These are phyloP conservation scores for Didymella pomorum DNA, from an alignment of 2,329 filamentous ascomycete genomes.

Conservation along the genomic window DNA sequence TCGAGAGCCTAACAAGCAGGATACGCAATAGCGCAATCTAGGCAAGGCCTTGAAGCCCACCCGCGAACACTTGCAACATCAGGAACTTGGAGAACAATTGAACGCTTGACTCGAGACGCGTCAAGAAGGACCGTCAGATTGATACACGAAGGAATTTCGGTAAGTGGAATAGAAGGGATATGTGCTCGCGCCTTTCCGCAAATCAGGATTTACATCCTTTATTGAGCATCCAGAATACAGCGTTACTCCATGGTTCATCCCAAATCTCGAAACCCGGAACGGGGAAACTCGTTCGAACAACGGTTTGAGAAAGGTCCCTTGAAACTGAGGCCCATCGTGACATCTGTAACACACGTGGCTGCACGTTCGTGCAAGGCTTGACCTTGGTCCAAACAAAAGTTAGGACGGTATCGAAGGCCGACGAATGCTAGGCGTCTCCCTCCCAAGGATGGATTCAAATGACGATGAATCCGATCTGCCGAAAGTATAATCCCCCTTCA, in stretches of 20 bases:
- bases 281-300: neutral
- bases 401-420: neutral
- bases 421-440: neutral
- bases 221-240: neutral
- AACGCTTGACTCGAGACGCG: slow-evolving; percentile 6
- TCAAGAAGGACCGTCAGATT: slow-evolving; percentile 9
- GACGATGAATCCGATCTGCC: neutral
- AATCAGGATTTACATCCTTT: slow-evolving; percentile 6
- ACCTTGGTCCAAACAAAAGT: neutral
- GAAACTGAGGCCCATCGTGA: neutral
- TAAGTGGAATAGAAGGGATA: slow-evolving; percentile 6
- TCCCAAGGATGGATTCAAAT: neutral
- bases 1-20: neutral
- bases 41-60: neutral
- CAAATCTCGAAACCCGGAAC: slow-evolving; percentile 4
- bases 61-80: slow-evolving; percentile 2
- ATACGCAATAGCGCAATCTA: slow-evolving; percentile 2
- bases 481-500: neutral
- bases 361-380: slow-evolving; percentile 1
- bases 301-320: neutral
- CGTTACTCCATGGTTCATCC: slow-evolving; percentile 10
- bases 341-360: slow-evolving; percentile 10
- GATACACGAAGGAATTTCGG: slow-evolving; percentile 8
- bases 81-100: slow-evolving; percentile 2
- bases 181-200: slow-evolving; percentile 6